Evolutionary conservation across 2,329 filamentous ascomycete species (phyloP), one percentile per base, ranked within the genome.

Genomic region (Chrysoporthe puriensis): DNA sequence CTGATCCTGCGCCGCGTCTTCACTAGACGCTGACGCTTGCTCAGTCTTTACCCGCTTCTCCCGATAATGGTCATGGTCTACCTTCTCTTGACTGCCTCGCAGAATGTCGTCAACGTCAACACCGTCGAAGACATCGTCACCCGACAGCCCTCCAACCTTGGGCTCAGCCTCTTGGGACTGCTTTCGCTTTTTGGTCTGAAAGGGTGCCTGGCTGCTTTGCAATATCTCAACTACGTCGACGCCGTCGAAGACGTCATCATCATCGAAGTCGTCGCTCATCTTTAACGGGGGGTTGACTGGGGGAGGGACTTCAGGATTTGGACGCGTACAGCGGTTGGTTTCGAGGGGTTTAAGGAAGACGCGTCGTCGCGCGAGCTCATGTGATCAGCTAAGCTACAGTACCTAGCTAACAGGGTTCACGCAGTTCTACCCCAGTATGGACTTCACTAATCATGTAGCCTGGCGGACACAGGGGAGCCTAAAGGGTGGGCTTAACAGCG

Each of bases 171-270:
- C 26, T 56, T 5, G 26, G 14, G 13, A 36, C 6, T 36, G 52
- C 52, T 56, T 56, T 16, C 52, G 26, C 2, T 14, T 16, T 18
- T 18, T 7, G 4, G 1, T 11, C 46, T 21, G 36, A 2, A 66
- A 46, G 0, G 68, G 60, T 56, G 75, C 66, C 18, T 69, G 63
- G 21, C 60, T 50, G 32, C 14, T 73, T 71, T 44, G 59, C 34
- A 63, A 8, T 6, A 68, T 36, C 26, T 63, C n/a, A 16, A 60
- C 21, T 5, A 57, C 62, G 46, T 76, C 63, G 13, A 76, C 62
- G 52, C 72, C 73, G 18, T 72, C 76, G 34, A 80, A 73, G 7
- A 79, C 64, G 11, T 79, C 77, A 59, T 79, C 77, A 13, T 74
- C 77, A 44, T 75, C 75, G 65, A 74, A 78, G 9, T 44, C 75